Evolutionary conservation across 495 filamentous ascomycete genomes (phyloP).

Genomic region (Jackrogersella minutella): DNA sequence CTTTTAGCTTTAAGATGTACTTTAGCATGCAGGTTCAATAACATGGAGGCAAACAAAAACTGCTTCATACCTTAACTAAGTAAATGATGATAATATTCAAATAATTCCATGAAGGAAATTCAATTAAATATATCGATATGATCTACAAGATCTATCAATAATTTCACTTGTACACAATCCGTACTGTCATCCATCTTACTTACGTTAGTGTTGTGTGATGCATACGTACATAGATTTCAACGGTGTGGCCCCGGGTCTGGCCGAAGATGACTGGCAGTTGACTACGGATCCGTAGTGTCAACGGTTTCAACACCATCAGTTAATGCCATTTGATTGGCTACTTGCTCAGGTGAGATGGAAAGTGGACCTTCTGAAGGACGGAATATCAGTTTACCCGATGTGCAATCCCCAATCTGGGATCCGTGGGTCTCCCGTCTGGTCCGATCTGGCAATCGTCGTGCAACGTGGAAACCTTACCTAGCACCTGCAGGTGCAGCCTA

Average conservation of each 20-base stretch:
- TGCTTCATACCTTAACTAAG: too few species aligned
- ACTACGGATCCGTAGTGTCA: neutral
- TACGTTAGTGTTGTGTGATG: neutral
- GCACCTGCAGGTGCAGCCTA: too few species aligned
- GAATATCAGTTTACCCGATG: neutral
- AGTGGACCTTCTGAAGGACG: neutral
- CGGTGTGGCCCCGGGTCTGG: slow-evolving; percentile 2
- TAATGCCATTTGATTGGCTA: neutral
- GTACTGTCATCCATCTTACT: neutral
- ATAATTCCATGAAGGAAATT: too few species aligned
- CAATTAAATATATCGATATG: neutral
- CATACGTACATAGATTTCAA: neutral
- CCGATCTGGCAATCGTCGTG: too few species aligned
- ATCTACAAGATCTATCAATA: neutral
- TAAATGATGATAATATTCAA: too few species aligned
- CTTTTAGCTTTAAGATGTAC: neutral
- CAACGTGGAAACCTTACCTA: too few species aligned
- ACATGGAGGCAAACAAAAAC: too few species aligned
- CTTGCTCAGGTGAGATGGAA: neutral
- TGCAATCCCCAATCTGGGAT: neutral
- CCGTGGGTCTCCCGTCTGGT: too few species aligned
- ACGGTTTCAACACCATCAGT: neutral
- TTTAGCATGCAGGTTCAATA: too few species aligned
- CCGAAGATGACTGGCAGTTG: slow-evolving; percentile 2
- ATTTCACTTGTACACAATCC: neutral